Percentiles rank a stretch among this genome's conserved stretches.
phyloP scores from a whole-genome alignment of 2,329 filamentous ascomycete species.

The Blumeriella jaapii region DNA sequence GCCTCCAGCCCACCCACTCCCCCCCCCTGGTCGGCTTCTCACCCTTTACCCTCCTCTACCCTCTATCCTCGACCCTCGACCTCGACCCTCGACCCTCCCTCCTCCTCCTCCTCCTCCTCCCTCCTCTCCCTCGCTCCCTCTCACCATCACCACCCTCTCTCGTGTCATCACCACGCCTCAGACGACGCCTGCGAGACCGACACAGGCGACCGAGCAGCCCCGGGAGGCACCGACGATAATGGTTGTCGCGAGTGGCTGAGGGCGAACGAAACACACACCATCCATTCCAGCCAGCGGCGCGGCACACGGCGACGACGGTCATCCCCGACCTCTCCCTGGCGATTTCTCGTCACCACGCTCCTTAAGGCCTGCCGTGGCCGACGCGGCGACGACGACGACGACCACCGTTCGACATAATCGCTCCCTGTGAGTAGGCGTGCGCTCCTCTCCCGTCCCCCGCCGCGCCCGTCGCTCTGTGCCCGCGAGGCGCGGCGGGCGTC shows the following conservation, averaged over 20 bases:
- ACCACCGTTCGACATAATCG: too few species aligned
- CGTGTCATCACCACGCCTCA: too few species aligned
- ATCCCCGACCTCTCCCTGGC: slow-evolving; percentile 16
- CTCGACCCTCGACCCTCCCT: neutral
- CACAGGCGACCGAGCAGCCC: too few species aligned
- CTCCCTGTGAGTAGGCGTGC: slow-evolving; percentile 22
- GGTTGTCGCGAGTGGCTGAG: slow-evolving; percentile 22
- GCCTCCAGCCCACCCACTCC: neutral
- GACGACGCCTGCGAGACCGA: too few species aligned
- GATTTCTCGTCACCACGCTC: slow-evolving; percentile 29
- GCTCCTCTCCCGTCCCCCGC: slow-evolving; percentile 4
- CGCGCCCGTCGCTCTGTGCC: slow-evolving; percentile 5
- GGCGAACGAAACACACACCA: slow-evolving; percentile 17
- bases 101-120: neutral
- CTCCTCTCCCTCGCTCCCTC: neutral
- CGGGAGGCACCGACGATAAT: slow-evolving; percentile 27
- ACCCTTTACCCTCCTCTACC: neutral
- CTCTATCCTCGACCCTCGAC: neutral
- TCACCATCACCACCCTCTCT: neutral
- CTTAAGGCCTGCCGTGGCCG: slow-evolving; percentile 21
- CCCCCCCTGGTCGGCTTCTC: neutral
- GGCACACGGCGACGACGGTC: slow-evolving; percentile 20
- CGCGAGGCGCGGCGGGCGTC: slow-evolving; percentile 8
- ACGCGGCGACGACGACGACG: slow-evolving; percentile 18
- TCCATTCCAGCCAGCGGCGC: too few species aligned